Evolutionary conservation across 2,329 filamentous ascomycete species (phyloP), one percentile per base, ranked within the genome.

Genomic region (Leptoxyphium fumago): DNA sequence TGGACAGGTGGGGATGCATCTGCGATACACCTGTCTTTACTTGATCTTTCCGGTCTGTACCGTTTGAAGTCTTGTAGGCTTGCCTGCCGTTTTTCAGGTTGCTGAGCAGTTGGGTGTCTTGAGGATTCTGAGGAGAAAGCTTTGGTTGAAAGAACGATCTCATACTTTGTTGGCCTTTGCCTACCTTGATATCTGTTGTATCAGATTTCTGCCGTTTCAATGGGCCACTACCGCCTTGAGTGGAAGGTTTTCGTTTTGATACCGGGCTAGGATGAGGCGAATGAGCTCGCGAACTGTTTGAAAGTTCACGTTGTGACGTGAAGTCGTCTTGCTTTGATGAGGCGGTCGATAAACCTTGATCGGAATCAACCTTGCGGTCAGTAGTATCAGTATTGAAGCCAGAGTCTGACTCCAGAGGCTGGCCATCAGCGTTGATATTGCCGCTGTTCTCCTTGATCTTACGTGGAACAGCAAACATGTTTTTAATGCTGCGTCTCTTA

Each of bases 101-200:
- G 10, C n/a, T 17, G 5, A 10, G 9, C 3, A 13, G 14, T 10
- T 17, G 26, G 18, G 2, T 29, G 21, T 43, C 40, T 4, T 17
- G 17, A n/a, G 10, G 11, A 2, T 41, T 39, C n/a, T 32, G 15
- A 39, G 41, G 34, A 9, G 32, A 36, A 13, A 13, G 36, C 52
- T 77, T 80, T 1, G 79, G 72, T 50, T 79, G 80, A 66, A 94
- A 91, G 66, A 94, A 94, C 1, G 84, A 83, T 57, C 75, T 82
- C 10, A 94, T 66, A 29, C 77, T 86, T 51, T 72, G 67, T 53
- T 78, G 76, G 2, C 71, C 72, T 53, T 72, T 71, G 3, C 32
- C 32, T 50, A 50, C 40, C 52, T 46, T 7, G 58, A 46, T 15
- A 14, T 38, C 14, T 32, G 41, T 48, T 11, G 49, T 29, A 11